Percentiles rank a stretch among this genome's conserved stretches.
phyloP scores from a whole-genome alignment of 1,139 yeast genomes.

The Yamadazyma mexicana region DNA sequence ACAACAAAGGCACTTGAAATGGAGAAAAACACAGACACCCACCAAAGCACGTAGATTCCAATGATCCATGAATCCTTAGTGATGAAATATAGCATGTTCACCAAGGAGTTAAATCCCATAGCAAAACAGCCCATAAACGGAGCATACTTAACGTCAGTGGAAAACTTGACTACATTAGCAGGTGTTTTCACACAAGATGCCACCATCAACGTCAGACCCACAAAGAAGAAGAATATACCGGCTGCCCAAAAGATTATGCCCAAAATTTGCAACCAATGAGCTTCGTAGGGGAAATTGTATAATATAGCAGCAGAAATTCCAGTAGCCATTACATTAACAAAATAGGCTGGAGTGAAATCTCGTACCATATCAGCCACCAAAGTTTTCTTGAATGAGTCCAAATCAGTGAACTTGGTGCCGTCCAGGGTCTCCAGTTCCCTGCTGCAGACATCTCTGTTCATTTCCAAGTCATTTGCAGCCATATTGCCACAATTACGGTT shows the following conservation, averaged over 20 bases:
- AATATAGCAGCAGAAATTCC: slow-evolving; percentile 68
- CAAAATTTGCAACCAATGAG: slow-evolving; percentile 58
- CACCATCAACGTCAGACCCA: slow-evolving; percentile 37
- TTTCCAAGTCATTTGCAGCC: slow-evolving; percentile 2
- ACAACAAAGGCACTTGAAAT: slow-evolving; percentile 59
- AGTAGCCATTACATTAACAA: slow-evolving; percentile 80
- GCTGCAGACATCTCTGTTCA: not conserved
- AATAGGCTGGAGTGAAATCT: slow-evolving; percentile 58
- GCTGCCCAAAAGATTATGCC: slow-evolving; percentile 58
- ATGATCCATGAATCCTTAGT: slow-evolving; percentile 37
- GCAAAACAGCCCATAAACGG: slow-evolving; percentile 75
- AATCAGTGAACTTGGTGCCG: not conserved
- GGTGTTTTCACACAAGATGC: slow-evolving; percentile 39
- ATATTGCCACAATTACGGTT: not conserved
- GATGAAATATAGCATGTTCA: slow-evolving; percentile 50
- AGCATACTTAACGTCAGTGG: slow-evolving; percentile 49
- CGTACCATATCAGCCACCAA: not conserved
- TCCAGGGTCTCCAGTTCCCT: not conserved
- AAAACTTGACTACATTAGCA: slow-evolving; percentile 29
- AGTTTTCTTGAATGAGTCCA: too few relatives aligned
- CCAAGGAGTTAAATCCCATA: slow-evolving; percentile 72
- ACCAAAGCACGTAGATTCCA: slow-evolving; percentile 63
- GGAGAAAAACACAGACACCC: slow-evolving; percentile 57
- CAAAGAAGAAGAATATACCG: slow-evolving; percentile 48
- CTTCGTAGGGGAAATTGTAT: slow-evolving; percentile 63